Conservation (phyloP, 2,329 filamentous ascomycete genomes). For the Cadophora sp. region DNA sequence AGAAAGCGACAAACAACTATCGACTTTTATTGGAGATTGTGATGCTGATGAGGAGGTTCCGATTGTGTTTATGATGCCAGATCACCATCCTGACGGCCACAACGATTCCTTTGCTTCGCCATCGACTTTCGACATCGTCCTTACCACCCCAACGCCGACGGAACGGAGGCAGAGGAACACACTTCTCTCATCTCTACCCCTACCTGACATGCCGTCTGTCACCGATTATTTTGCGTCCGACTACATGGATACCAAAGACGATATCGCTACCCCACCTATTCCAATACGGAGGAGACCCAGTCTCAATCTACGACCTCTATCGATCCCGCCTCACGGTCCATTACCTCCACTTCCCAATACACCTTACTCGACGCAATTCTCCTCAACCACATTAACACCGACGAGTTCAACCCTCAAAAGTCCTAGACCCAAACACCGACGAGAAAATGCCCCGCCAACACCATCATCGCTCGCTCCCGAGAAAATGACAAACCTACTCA, state of each 20-base stretch:
- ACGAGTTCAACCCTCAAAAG: neutral
- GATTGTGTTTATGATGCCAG: constrained; percentile 22
- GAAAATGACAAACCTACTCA: constrained; percentile 31
- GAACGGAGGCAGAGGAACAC: constrained; percentile 1
- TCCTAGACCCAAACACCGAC: neutral
- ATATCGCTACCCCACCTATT: neutral
- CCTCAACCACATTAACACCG: neutral
- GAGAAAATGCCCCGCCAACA: constrained; percentile 18
- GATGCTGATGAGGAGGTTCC: constrained; percentile 25
- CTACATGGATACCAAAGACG: neutral
- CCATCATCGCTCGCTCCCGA: constrained; percentile 28
- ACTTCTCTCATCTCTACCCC: neutral
- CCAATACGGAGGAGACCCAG: neutral
- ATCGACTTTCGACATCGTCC: constrained; percentile 3
- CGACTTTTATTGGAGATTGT: neutral
- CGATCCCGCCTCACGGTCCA: constrained; percentile 8
- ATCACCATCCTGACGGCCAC: neutral
- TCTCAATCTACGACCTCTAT: constrained; percentile 6
- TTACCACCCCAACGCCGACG: constrained; percentile 2
- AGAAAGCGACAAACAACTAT: neutral
- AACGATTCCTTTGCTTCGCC: neutral
- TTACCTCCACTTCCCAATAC: neutral
- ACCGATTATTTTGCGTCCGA: neutral
- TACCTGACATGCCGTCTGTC: neutral
- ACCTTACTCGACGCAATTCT: neutral